Conservation (phyloP, 2,329 filamentous ascomycete genomes). For the Fusarium bulbicola region DNA sequence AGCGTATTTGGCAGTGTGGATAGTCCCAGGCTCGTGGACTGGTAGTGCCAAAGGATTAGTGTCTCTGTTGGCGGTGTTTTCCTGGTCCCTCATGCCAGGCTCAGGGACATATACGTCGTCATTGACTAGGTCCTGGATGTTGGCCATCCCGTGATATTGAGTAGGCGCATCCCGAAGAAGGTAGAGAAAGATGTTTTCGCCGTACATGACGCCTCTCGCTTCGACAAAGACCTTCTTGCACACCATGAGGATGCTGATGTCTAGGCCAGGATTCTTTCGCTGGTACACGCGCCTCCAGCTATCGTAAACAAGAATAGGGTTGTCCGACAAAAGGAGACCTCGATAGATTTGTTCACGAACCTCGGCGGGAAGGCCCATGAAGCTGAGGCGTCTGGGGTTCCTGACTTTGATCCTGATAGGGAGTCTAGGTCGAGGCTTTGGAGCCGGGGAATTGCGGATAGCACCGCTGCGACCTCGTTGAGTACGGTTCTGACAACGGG, state of each 20-base stretch:
- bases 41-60: conserved; percentile 2
- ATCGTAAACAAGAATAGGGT: conserved; percentile 47
- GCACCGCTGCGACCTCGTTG: background rate
- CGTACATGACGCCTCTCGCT: conserved; percentile 55
- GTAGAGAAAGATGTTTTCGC: conserved; percentile 59
- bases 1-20: conserved; percentile 49
- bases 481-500: background rate
- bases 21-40: conserved; percentile 31
- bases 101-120: conserved; percentile 24
- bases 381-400: background rate
- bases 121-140: conserved; percentile 22
- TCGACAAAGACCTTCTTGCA: conserved; percentile 50
- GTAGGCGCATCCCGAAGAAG: conserved; percentile 51
- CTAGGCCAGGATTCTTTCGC: conserved; percentile 43
- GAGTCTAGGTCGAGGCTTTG: background rate
- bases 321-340: conserved; percentile 44
- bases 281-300: conserved; percentile 48
- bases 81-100: background rate
- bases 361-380: conserved; percentile 42
- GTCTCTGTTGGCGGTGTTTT: background rate
- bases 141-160: conserved; percentile 15
- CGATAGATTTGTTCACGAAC: conserved; percentile 46
- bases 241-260: conserved; percentile 50
- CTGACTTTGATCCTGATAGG: background rate
- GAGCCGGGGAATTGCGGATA: background rate